Evolutionary conservation across 2,329 filamentous ascomycete genomes (phyloP), one percentile per base, ranked within the genome.

Genomic region (Aspergillus sp.): DNA sequence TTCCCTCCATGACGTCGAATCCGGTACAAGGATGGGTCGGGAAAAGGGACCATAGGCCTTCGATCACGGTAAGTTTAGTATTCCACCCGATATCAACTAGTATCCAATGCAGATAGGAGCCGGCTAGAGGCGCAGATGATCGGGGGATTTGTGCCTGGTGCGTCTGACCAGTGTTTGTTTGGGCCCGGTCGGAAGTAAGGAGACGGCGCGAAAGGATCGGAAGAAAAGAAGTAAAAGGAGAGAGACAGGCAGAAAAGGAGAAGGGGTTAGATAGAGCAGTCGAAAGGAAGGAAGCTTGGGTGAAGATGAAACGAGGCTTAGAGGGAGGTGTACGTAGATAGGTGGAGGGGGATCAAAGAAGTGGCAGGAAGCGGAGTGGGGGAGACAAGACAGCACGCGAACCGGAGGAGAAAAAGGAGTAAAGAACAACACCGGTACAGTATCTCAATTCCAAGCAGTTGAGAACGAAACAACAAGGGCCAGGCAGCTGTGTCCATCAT

Each of bases 1-100:
- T 69, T 64, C 66, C 67, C 62, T 74, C 71, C 74, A 76, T 76
- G 60, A 66, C 62, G 53, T 59, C 57, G 58, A 47, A 64, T 64
- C 61, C 60, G 60, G 64, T 68, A 63, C 65, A 60, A 60, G 61
- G 36, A 58, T 56, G 53, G 58, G 48, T 48, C 39, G 52, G 50
- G 48, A 55, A 57, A 52, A 67, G 64, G 17, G 60, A 65, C 66
- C 72, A 74, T 75, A 70, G 60, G 68, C 63, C 41, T 48, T 58
- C 55, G 45, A 48, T 59, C 38, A 44, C 48, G 22, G 20, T 43
- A 30, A 43, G 34, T 42, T n/a, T 51, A 22, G 12, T 22, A 45
- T 24, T n/a, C 45, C 18, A 8, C 24, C 47, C 20, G 26, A 36
- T 13, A 22, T 13, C 9, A 22, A 26, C 26, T 20, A 32, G 44